Evolutionary conservation across 192 early-diverging fungal species (phyloP).

Genomic region (Backusella westeae): DNA sequence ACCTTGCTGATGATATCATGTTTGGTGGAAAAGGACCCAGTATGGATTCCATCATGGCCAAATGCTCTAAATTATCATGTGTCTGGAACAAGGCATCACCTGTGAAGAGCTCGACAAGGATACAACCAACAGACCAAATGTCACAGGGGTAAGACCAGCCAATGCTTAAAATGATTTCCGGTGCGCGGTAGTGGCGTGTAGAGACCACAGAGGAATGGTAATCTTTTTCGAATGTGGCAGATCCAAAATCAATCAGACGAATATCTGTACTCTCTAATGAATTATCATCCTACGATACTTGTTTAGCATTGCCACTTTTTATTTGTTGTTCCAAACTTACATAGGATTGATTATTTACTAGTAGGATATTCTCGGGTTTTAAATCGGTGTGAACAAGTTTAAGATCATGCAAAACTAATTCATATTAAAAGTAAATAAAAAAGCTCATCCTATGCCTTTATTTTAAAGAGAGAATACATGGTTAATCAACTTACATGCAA

Average conservation of each 20-base stretch:
- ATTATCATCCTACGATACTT: neutral
- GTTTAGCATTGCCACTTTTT: too few species aligned
- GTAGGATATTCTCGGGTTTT: slow-evolving; percentile 93
- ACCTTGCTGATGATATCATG: slow-evolving; percentile 54
- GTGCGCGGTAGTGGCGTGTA: slow-evolving; percentile 95
- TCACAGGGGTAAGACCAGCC: slow-evolving; percentile 98
- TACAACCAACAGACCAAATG: slow-evolving; percentile 98
- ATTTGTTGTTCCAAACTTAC: too few species aligned
- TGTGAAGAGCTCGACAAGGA: slow-evolving; percentile 92
- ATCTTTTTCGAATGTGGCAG: slow-evolving; percentile 90
- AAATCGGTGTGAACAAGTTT: slow-evolving; percentile 93
- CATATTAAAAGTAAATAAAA: neutral
- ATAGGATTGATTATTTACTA: slow-evolving; percentile 49
- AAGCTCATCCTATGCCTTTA: too few species aligned
- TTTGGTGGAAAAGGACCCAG: slow-evolving; percentile 74
- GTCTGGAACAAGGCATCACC: slow-evolving; percentile 97
- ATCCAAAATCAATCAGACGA: slow-evolving; percentile 95
- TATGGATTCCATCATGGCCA: slow-evolving; percentile 94
- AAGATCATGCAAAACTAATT: slow-evolving; percentile 74
- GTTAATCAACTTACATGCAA: slow-evolving; percentile 60
- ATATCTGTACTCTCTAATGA: slow-evolving; percentile 67
- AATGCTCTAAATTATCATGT: slow-evolving; percentile 95
- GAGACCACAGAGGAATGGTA: slow-evolving; percentile 91
- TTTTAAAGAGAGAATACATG: neutral
- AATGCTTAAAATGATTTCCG: slow-evolving; percentile 85